Evolutionary conservation across 768 basidiomycete species (phyloP).

Genomic region (Tricholoma terreum): DNA sequence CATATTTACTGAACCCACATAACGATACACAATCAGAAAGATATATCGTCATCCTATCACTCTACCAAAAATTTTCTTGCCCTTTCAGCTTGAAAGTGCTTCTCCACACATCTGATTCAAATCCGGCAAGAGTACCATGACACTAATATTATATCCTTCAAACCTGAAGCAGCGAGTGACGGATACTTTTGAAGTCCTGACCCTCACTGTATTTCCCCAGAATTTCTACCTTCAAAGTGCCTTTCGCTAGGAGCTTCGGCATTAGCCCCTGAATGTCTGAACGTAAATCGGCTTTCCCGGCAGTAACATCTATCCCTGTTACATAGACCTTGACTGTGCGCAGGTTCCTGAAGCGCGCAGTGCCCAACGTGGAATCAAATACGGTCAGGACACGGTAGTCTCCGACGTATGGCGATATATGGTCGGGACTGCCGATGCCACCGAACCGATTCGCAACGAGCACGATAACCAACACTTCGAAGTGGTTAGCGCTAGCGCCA

Average conservation of each 20-base stretch:
- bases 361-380: neutral
- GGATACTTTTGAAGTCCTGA: neutral
- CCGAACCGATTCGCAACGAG: neutral
- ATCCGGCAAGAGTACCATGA: too few species aligned
- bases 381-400: neutral
- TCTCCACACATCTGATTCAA: too few species aligned
- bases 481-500: neutral
- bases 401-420: neutral
- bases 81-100: too few species aligned
- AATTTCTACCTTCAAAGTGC: neutral
- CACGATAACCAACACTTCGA: neutral
- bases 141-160: too few species aligned
- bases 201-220: neutral
- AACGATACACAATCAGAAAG: too few species aligned
- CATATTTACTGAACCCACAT: too few species aligned
- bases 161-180: too few species aligned
- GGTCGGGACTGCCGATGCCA: neutral
- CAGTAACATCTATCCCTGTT: neutral
- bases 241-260: neutral
- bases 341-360: neutral
- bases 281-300: neutral
- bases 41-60: too few species aligned
- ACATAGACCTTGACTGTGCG: neutral
- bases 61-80: too few species aligned
- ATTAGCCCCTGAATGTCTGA: neutral